These are phyloP conservation scores for Yarrowia hollandica DNA, from an alignment of 805 yeast species.

Conservation along the genomic window DNA sequence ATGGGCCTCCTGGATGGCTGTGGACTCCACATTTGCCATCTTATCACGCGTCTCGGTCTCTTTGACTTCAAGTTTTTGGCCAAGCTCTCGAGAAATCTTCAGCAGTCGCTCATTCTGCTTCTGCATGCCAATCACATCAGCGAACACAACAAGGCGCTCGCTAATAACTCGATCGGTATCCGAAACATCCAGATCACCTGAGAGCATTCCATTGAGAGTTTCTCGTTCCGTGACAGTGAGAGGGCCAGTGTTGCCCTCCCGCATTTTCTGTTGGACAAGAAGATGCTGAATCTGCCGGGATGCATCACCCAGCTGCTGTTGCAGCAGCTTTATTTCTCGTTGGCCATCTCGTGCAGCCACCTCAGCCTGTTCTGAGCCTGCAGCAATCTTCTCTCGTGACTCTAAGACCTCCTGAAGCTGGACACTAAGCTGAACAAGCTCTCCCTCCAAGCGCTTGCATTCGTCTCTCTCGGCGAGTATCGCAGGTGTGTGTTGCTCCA, in stretches of 20 bases:
- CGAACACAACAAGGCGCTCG: conserved; percentile 71
- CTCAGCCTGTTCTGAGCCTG: conserved; percentile 39
- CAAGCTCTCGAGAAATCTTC: conserved; percentile 66
- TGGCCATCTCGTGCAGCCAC: conserved; percentile 47
- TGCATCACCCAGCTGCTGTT: conserved; percentile 65
- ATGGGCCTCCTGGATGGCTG: conserved; percentile 43
- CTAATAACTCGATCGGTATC: conserved; percentile 75
- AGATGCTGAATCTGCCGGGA: conserved; percentile 80
- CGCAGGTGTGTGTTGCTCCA: conserved; percentile 76
- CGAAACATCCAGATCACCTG: conserved; percentile 41
- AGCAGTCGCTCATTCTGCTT: conserved; percentile 72
- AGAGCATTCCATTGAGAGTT: conserved; percentile 59
- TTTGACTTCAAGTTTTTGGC: conserved; percentile 64
- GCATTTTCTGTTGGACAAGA: conserved; percentile 57
- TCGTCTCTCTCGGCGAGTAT: conserved; percentile 65
- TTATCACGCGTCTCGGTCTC: conserved; percentile 45
- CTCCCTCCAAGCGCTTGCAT: conserved; percentile 56
- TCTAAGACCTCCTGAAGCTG: conserved; percentile 47
- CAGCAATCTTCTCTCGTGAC: conserved; percentile 43
- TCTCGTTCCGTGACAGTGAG: conserved; percentile 63
- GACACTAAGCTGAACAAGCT: conserved; percentile 55
- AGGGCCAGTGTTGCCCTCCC: conserved; percentile 60
- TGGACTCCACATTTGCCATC: conserved; percentile 37
- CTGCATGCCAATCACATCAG: conserved; percentile 65
- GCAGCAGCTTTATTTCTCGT: conserved; percentile 50